Evolutionary conservation across 2,329 filamentous ascomycete species (phyloP), one percentile per base, ranked within the genome.

Genomic region (Aureobasidium musti): DNA sequence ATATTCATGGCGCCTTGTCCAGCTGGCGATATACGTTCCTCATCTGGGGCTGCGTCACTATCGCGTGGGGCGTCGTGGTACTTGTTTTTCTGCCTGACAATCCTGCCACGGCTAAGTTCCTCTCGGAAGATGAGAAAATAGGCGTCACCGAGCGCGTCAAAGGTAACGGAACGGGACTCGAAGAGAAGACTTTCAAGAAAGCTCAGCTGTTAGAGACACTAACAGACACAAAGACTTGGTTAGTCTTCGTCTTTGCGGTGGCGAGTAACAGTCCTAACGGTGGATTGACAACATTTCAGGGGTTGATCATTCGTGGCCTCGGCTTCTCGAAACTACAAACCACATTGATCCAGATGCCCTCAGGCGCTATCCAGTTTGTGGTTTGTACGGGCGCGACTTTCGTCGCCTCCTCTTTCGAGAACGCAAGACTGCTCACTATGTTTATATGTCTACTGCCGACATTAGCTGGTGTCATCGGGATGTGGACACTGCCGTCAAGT

Each of bases 141-240:
- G 81, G 91, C 50, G 89, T 88, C 0, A 80, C 92, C 28, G 90
- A 91, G 69, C 83, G 91, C 0, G 85, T 94, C 5, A 82, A 89
- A 0, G 82, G 86, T 21, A 94, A 94, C 71, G 86, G 91, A 73
- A 91, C 91, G 67, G 91, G 91, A 0, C 87, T 90, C 17, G 89
- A 87, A 1, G 89, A 86, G 67, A 87, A 87, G 69, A 82, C 89
- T 68, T 90, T 89, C 76, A 89, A 89, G 69, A 80, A 83, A 78
- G 82, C 84, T 30, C 91, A 95, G 68, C 79, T 89, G 1, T 79
- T 83, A n/a, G 85, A 88, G 70, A 83, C 85, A 0, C 72, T 88
- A 10, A 67, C 79, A 3, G 86, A 88, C 69, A 85, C 84, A 0
- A 77, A 87, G 75, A 83, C 83, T 2, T 87, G 85, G 86, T 82